Percentiles rank a stretch among this genome's conserved stretches.
Conservation (phyloP, 2,329 filamentous ascomycete genomes). For the Aphanocladium album region DNA sequence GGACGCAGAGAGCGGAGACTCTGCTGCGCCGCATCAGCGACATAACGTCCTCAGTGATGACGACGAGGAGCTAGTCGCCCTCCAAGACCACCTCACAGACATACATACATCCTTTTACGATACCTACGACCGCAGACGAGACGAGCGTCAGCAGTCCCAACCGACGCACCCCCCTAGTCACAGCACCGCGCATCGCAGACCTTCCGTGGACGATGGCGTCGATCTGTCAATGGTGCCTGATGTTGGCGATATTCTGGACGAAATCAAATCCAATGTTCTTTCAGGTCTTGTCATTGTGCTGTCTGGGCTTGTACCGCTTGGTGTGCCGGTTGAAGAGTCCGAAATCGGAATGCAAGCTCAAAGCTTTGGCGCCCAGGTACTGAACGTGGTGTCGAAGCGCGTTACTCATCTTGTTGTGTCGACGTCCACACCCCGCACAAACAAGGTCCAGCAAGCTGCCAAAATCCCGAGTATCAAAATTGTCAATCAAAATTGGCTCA, state of each 20-base stretch:
- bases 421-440: conserved; percentile 68
- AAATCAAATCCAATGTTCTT: conserved; percentile 73
- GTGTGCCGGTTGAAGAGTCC: conserved; percentile 70
- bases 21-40: conserved; percentile 36
- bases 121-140: conserved; percentile 62
- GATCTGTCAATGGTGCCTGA: conserved; percentile 64
- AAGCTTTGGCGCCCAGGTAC: conserved; percentile 71
- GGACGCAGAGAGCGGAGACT: conserved; percentile 21
- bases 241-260: conserved; percentile 76
- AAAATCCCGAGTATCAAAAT: conserved; percentile 79
- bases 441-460: conserved; percentile 84
- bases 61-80: conserved; percentile 72
- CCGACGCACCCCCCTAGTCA: conserved; percentile 31
- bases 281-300: conserved; percentile 75
- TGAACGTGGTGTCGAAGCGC: conserved; percentile 52
- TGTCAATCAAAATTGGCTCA: conserved; percentile 85
- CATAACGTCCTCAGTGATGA: conserved; percentile 84
- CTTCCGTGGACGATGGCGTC: conserved; percentile 35
- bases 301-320: conserved; percentile 83
- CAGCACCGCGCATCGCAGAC: conserved; percentile 25
- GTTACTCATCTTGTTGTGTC: conserved; percentile 73
- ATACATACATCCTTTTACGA: conserved; percentile 80
- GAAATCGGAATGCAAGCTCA: conserved; percentile 85
- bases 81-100: conserved; percentile 69
- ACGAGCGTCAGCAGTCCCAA: conserved; percentile 29